phyloP scores from a whole-genome alignment of 176 grass and related monocot genomes.

The Melocanna baccifera region DNA sequence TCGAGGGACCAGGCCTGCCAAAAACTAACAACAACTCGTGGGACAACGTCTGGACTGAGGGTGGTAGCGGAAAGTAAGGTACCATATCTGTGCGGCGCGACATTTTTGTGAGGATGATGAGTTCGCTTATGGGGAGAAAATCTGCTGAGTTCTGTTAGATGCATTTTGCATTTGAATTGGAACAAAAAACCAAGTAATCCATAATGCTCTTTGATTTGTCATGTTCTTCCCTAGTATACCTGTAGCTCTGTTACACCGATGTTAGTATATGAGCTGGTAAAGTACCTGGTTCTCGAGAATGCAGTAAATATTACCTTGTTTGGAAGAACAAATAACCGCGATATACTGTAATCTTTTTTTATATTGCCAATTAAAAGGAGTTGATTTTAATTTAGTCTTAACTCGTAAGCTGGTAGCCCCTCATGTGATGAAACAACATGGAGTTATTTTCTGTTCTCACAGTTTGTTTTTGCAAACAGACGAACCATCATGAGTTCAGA shows the following conservation, averaged over 20 bases:
- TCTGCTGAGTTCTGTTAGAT: background rate
- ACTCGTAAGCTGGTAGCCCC: background rate
- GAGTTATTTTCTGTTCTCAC: constrained; percentile 25
- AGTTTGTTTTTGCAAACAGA: constrained; percentile 14
- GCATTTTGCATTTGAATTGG: constrained; percentile 12
- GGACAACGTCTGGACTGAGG: constrained; percentile 62
- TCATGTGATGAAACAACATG: background rate
- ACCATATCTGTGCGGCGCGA: background rate
- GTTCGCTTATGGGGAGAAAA: constrained; percentile 15
- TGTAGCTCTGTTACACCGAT: constrained; percentile 2
- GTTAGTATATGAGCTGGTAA: constrained; percentile 12
- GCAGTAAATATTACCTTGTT: constrained; percentile 7
- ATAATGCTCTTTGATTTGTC: constrained; percentile 1
- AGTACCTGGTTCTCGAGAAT: background rate
- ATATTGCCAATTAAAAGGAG: background rate
- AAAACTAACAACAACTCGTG: constrained; percentile 54
- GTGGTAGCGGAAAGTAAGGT: constrained; percentile 43
- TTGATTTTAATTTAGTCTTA: background rate
- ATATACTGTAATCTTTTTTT: background rate
- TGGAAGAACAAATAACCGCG: background rate
- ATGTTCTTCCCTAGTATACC: constrained; percentile 11
- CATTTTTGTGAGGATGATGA: background rate
- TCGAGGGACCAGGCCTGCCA: constrained; percentile 19
- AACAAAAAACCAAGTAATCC: constrained; percentile 23
- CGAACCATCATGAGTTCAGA: background rate